Conservation (phyloP, 2,329 filamentous ascomycete genomes). For the Pseudogymnoascus sp. region DNA sequence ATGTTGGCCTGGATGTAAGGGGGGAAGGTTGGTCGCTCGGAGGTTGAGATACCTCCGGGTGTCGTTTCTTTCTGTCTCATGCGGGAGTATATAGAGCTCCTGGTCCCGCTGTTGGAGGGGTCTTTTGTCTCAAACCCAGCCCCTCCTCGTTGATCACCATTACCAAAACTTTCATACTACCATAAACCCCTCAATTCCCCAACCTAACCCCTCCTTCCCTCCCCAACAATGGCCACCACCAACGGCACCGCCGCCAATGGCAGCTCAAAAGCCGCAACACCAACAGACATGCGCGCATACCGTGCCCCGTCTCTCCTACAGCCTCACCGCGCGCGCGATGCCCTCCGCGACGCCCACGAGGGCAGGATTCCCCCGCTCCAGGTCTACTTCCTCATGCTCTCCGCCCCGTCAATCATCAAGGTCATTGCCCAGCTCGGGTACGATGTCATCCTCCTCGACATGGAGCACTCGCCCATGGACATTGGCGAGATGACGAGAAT, state of each 20-base stretch:
- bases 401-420: constrained; percentile 32
- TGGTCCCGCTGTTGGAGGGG: background rate
- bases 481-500: constrained; percentile 44
- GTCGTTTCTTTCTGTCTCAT: background rate
- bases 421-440: constrained; percentile 35
- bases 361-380: constrained; percentile 37
- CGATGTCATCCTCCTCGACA: constrained; percentile 39
- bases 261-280: background rate
- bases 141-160: background rate
- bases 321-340: constrained; percentile 36
- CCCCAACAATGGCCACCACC: background rate
- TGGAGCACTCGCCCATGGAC: constrained; percentile 38
- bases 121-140: background rate
- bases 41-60: background rate
- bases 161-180: background rate
- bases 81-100: background rate
- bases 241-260: background rate
- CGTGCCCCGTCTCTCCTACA: constrained; percentile 38
- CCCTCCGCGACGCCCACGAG: constrained; percentile 37
- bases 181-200: background rate
- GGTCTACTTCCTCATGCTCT: constrained; percentile 34
- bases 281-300: constrained; percentile 32
- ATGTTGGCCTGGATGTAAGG: background rate
- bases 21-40: background rate
- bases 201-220: background rate